phyloP scores from a whole-genome alignment of 352 stramenopile genomes.

The Pythium pyrilobum region DNA sequence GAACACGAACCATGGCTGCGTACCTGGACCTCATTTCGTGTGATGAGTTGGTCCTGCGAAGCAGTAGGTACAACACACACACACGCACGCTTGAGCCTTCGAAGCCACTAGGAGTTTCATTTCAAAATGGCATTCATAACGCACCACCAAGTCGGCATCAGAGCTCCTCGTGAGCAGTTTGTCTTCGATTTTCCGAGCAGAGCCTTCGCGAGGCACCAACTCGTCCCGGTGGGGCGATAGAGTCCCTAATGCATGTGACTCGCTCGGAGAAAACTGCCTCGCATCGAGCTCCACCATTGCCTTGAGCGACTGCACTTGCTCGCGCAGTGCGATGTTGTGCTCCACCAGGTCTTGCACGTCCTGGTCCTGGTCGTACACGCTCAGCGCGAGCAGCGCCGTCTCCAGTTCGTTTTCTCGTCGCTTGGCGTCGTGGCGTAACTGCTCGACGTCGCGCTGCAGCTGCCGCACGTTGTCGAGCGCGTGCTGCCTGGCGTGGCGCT shows the following conservation, averaged over 20 bases:
- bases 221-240: neutral
- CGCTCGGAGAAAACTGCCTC: conserved; percentile 1
- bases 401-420: conserved; percentile 25
- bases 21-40: conserved; percentile 17
- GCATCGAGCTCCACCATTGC: conserved; percentile 20
- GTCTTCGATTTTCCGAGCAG: neutral
- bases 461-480: conserved; percentile 7
- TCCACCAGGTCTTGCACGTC: conserved; percentile 39
- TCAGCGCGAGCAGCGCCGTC: conserved; percentile 19
- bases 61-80: neutral
- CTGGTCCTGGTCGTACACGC: conserved; percentile 20
- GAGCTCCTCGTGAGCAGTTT: neutral
- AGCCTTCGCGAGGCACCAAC: neutral
- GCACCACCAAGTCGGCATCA: conserved; percentile 5
- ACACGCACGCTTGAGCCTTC: too few species aligned
- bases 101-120: too few species aligned
- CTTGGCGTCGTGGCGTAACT: conserved; percentile 22
- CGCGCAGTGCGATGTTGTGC: conserved; percentile 36
- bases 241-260: neutral
- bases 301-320: conserved; percentile 46
- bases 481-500: conserved; percentile 4
- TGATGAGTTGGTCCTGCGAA: conserved; percentile 14
- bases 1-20: neutral
- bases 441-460: conserved; percentile 28
- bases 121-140: neutral